These are phyloP conservation scores for Musa acuminata DNA, from an alignment of 176 grass and related monocot genomes.

Conservation along the genomic window DNA sequence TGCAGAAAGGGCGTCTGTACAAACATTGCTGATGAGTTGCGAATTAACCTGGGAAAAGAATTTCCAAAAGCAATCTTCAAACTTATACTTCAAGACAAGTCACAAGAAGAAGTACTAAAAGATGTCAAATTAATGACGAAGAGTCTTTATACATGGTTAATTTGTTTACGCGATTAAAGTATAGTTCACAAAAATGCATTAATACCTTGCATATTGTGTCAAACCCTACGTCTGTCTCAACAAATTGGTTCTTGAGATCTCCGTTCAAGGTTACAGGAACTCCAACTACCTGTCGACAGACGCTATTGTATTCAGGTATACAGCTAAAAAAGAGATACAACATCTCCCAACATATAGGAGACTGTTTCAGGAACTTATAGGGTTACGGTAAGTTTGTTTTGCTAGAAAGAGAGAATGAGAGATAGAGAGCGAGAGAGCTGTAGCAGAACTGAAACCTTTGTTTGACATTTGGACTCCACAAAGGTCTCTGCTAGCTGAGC, in stretches of 20 bases:
- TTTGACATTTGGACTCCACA: slow-evolving; percentile 80
- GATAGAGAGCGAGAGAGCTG: no score
- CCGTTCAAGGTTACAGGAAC: slow-evolving; percentile 99
- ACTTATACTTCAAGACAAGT: no score
- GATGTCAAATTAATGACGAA: no score
- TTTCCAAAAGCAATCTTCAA: not conserved
- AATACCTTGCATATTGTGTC: slow-evolving; percentile 97
- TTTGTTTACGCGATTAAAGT: no score
- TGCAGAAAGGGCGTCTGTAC: slow-evolving; percentile 89
- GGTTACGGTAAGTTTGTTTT: no score
- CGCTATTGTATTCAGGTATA: not conserved
- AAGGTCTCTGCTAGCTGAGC: slow-evolving; percentile 96
- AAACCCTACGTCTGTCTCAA: slow-evolving; percentile 90
- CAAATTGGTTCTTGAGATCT: slow-evolving; percentile 98
- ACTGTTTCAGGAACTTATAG: no score
- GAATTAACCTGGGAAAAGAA: slow-evolving; percentile 71
- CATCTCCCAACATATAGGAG: no score
- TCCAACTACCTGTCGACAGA: slow-evolving; percentile 62
- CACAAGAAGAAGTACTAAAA: no score
- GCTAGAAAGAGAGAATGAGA: no score
- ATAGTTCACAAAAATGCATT: not conserved
- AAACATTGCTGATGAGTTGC: slow-evolving; percentile 95
- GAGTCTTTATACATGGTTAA: no score
- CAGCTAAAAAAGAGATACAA: not conserved
- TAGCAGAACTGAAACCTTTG: slow-evolving; percentile 42